phyloP scores from a whole-genome alignment of 2,329 filamentous ascomycete genomes.

The Xenosphaeropsis pyriputrescens region DNA sequence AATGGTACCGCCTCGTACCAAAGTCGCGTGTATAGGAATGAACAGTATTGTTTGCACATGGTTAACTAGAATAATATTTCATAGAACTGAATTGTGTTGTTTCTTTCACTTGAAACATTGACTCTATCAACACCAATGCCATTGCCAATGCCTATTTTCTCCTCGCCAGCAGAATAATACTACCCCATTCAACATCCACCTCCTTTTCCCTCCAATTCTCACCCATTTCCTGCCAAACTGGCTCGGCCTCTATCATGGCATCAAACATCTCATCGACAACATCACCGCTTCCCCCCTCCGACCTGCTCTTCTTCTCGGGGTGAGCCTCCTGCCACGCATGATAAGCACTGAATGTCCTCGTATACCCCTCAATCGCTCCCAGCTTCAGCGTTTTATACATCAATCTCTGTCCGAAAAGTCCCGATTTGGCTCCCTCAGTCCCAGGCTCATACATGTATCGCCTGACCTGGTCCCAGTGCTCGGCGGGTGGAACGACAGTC shows the following conservation, averaged over 20 bases:
- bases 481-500: conserved; percentile 33
- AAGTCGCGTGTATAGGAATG: too few species aligned
- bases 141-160: conserved; percentile 15
- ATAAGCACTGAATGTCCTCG: conserved; percentile 44
- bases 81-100: too few species aligned
- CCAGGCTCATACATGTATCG: conserved; percentile 43
- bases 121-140: too few species aligned
- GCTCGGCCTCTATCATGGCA: conserved; percentile 35
- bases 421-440: conserved; percentile 21
- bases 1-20: too few species aligned
- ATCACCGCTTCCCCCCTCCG: conserved; percentile 42
- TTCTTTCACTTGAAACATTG: too few species aligned
- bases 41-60: too few species aligned
- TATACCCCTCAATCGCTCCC: conserved; percentile 44
- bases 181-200: conserved; percentile 46
- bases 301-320: conserved; percentile 30
- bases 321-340: conserved; percentile 42
- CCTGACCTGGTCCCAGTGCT: conserved; percentile 34
- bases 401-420: conserved; percentile 26
- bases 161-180: conserved; percentile 40
- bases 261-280: conserved; percentile 49
- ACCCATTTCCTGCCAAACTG: conserved; percentile 30
- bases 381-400: conserved; percentile 37
- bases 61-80: too few species aligned
- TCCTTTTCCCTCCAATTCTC: conserved; percentile 35